Evolutionary conservation across 148 eudicot species (phyloP), one percentile per base, ranked within the genome.

Genomic region (Persicaria maculosa): DNA sequence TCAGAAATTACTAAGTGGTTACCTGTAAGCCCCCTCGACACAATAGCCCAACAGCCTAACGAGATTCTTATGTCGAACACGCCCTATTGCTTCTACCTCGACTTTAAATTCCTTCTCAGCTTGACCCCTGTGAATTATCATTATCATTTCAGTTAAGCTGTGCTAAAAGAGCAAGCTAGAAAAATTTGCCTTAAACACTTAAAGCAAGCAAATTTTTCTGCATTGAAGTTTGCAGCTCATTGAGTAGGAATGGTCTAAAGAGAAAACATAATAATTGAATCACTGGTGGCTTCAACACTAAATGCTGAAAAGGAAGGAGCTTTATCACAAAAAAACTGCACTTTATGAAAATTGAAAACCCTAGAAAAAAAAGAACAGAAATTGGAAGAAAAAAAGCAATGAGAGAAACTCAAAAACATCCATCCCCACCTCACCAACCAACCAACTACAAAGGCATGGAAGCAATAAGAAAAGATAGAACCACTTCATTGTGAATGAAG

Each of bases 11-110:
- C n/a, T 47, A 72, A 72, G 64, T 55, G 3, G 72, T 19, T 86
- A 95, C 98, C 98, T 87, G 78, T 95, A 90, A 75, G 91, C 93
- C 58, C 98, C 97, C 77, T 95, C 98, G 47, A 90, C 97, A 73
- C 98, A 95, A 71, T 95, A 95, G 19, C 98, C 98, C 48, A 95
- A 86, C 79, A 95, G 81, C 75, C 97, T 84, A 72, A 92, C 97
- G 7, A 95, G 97, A 85, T 92, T 91, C 79, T 95, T 95, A 84
- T 95, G 98, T 71, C 93, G 85, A 9, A 92, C 98, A 68, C 97
- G 97, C 80, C 98, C 98, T 75, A 95, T 92, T 72, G 87, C 97
- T 62, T 92, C 97, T 47, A 95, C 96, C 83, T 95, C 98, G 65
- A 92, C 98, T 78, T 88, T 90, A 69, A 95, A 95, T 77, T 95